Conservation (phyloP, 768 basidiomycete species). For the Pleurotus cornucopiae region DNA sequence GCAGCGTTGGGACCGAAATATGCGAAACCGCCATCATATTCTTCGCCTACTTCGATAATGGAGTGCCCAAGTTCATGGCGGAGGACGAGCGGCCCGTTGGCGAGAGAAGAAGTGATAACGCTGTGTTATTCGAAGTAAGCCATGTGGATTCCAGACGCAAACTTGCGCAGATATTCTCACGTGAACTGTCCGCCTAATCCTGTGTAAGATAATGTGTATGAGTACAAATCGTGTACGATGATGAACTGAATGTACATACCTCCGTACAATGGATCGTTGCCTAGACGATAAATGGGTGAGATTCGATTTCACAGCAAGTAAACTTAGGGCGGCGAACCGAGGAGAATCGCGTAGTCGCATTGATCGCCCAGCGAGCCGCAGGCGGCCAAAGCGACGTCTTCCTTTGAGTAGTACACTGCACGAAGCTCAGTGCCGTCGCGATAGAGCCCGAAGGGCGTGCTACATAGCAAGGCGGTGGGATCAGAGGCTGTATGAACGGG, state of each 20-base stretch:
- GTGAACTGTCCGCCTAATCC: constrained; percentile 77
- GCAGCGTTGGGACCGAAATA: constrained; percentile 71
- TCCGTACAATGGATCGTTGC: constrained; percentile 76
- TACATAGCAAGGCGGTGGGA: constrained; percentile 18
- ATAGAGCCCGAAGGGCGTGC: constrained; percentile 74
- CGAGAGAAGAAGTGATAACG: constrained; percentile 68
- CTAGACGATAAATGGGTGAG: constrained; percentile 25
- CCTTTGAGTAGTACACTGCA: constrained; percentile 66
- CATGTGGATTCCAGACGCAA: not conserved
- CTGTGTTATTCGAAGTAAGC: constrained; percentile 27
- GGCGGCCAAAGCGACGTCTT: constrained; percentile 63
- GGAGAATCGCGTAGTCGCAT: constrained; percentile 73
- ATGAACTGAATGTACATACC: constrained; percentile 35
- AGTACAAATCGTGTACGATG: not conserved
- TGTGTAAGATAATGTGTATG: constrained; percentile 18
- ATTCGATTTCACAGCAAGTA: not conserved
- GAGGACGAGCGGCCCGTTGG: constrained; percentile 72
- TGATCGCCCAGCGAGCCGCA: constrained; percentile 58
- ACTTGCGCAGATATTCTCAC: constrained; percentile 34
- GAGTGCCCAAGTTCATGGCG: constrained; percentile 82
- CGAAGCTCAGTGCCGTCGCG: constrained; percentile 75
- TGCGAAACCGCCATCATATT: constrained; percentile 74
- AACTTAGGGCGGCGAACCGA: constrained; percentile 40
- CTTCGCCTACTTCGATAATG: constrained; percentile 75
- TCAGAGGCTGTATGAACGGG: too few relatives aligned